Base-by-base conservation (phyloP, 768 basidiomycete species). In the Pleurotus sapidus region DNA sequence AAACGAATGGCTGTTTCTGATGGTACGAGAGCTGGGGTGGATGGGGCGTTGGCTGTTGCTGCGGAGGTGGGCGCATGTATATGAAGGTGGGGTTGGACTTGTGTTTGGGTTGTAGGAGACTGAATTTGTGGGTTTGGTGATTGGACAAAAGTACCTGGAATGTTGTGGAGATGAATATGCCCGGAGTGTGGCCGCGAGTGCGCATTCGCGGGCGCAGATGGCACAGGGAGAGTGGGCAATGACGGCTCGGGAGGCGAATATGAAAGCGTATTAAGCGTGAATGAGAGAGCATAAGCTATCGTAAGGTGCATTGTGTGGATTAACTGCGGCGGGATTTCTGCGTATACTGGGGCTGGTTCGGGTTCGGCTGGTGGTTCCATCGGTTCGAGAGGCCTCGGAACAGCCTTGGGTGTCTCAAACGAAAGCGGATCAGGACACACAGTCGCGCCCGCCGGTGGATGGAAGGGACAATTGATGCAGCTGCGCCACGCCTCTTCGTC, bases 401-500 rank as follows among this genome's bases (percentile, higher is more conserved):
- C 64, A 27, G 73, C 66, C 67, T 77, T 77, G 0, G 80, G 77
- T 4, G 79, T 77, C 9, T 77, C 68, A 50, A 68, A 66, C 23
- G 58, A 57, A 43, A 58, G 56, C 17, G 51, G 57, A 27, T 59
- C 55, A 1, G 56, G n/a, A 7, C 42, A 14, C 12, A 60, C 56
- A 25, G 67, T 62, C 11, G 65, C 51, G 20, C 64, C 58, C 4
- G 62, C 64, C 18, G 85, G 80, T 11, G 93, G 91, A 65, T 96
- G 93, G 65, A 83, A 83, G 0, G 87, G 85, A 68, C 93, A 95
- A 11, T 76, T 70, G 14, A 91, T 79, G 4, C 82, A 74, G 4
- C 67, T 64, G 34, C 86, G 81, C 94, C 95, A 98, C 1, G 93
- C 92, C 65, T 96, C 90, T 20, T 81, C 77, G 65, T 98, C 95